Conservation (phyloP, 345 rosid species). For the Rhodamnia rubescens region DNA sequence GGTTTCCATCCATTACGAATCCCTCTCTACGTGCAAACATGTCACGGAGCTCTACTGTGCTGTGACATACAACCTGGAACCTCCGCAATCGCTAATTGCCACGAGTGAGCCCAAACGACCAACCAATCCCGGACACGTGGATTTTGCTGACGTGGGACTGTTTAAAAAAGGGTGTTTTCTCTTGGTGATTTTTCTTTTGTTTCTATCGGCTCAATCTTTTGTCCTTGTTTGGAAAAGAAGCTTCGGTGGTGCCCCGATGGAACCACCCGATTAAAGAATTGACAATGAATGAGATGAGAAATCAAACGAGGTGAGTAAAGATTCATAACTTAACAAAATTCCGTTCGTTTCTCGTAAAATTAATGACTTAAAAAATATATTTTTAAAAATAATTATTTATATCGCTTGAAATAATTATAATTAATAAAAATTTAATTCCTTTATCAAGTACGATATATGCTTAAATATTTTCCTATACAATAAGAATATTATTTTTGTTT, state of each 20-base stretch:
- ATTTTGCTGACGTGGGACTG: fast-evolving
- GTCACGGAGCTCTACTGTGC: neutral
- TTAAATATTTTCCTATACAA: neutral
- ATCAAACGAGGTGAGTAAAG: no score
- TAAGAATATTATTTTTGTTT: neutral
- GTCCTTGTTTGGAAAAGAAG: neutral
- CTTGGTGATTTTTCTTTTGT: no score
- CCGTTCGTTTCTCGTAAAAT: neutral
- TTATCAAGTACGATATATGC: neutral
- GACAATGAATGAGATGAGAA: no score
- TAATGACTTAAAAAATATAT: neutral
- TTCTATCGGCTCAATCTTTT: neutral
- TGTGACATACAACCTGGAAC: neutral
- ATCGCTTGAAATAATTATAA: neutral
- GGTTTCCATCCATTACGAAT: neutral
- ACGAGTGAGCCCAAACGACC: neutral
- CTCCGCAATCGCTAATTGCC: neutral
- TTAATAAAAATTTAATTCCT: fast-evolving
- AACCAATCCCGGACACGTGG: neutral
- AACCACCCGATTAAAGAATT: no score
- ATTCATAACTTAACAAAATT: no score
- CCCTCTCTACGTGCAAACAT: neutral
- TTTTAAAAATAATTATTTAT: neutral
- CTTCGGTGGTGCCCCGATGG: no score
- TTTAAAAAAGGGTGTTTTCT: neutral